These are phyloP conservation scores for Euphorbia schlechtendalii DNA, from an alignment of 441 rosid genomes.

Conservation along the genomic window DNA sequence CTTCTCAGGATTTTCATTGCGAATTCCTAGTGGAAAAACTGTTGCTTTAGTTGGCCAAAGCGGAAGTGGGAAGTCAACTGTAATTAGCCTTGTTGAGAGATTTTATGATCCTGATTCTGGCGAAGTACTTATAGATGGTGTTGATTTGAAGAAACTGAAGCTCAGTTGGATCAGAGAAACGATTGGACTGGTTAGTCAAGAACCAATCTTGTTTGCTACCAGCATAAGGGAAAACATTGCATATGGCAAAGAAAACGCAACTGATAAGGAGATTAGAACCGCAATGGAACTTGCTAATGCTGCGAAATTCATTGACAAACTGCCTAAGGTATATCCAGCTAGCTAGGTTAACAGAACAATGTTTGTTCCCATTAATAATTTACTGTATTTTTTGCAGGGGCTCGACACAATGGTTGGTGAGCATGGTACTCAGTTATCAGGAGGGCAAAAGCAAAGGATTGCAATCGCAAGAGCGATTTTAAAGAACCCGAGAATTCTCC, in stretches of 20 bases:
- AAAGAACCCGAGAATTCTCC: slow-evolving; percentile 54
- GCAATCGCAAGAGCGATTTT: too few species aligned
- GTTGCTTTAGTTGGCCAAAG: slow-evolving; percentile 75
- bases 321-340: neutral
- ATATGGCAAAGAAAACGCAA: slow-evolving; percentile 62
- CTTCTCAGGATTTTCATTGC: slow-evolving; percentile 53
- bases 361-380: neutral
- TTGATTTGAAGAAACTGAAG: slow-evolving; percentile 41
- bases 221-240: slow-evolving; percentile 60
- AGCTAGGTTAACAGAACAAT: neutral
- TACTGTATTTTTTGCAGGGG: slow-evolving; percentile 31
- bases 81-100: slow-evolving; percentile 48
- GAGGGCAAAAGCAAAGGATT: too few species aligned
- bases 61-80: slow-evolving; percentile 81
- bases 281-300: slow-evolving; percentile 70
- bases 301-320: too few species aligned
- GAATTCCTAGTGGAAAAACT: slow-evolving; percentile 52
- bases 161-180: slow-evolving; percentile 62
- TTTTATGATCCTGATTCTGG: slow-evolving; percentile 74
- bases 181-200: slow-evolving; percentile 75
- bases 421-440: too few species aligned
- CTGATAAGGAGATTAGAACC: slow-evolving; percentile 45
- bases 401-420: slow-evolving; percentile 77
- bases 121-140: slow-evolving; percentile 55
- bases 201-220: slow-evolving; percentile 61